phyloP scores from a whole-genome alignment of 208 protist genomes.

The Wallacemonas sp. region DNA sequence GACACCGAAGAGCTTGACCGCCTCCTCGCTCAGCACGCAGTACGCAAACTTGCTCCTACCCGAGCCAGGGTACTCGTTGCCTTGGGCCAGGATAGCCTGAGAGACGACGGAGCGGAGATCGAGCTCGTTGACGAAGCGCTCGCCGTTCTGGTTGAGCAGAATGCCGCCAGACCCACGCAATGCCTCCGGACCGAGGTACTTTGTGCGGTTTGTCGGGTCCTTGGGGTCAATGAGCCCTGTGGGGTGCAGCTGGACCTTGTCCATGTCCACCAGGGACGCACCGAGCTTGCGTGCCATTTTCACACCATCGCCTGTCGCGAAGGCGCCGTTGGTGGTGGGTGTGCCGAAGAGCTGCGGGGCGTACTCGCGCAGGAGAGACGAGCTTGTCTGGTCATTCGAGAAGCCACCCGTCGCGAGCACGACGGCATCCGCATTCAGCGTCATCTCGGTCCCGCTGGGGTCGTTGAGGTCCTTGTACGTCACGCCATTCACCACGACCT shows the following conservation, averaged over 20 bases:
- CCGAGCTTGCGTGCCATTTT: conserved; percentile 66
- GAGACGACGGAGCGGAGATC: conserved; percentile 91
- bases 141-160: conserved; percentile 87
- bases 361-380: conserved; percentile 81
- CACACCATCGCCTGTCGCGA: conserved; percentile 79
- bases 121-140: conserved; percentile 96
- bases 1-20: conserved; percentile 64
- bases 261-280: conserved; percentile 86
- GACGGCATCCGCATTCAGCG: conserved; percentile 61
- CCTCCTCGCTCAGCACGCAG: conserved; percentile 77
- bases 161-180: conserved; percentile 94
- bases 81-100: conserved; percentile 68
- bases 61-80: conserved; percentile 48
- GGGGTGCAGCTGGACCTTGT: conserved; percentile 94
- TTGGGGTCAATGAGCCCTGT: conserved; percentile 93
- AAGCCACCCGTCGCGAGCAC: conserved; percentile 92
- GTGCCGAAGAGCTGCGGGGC: conserved; percentile 65
- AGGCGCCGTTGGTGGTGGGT: conserved; percentile 92
- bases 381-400: conserved; percentile 47
- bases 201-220: conserved; percentile 77
- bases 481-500: conserved; percentile 57
- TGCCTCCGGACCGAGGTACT: conserved; percentile 95
- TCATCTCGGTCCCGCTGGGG: conserved; percentile 24
- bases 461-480: conserved; percentile 32
- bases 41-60: conserved; percentile 60